Evolutionary conservation across 257 asterid species (phyloP), one percentile per base, ranked within the genome.

Genomic region (Salvia hispanica): DNA sequence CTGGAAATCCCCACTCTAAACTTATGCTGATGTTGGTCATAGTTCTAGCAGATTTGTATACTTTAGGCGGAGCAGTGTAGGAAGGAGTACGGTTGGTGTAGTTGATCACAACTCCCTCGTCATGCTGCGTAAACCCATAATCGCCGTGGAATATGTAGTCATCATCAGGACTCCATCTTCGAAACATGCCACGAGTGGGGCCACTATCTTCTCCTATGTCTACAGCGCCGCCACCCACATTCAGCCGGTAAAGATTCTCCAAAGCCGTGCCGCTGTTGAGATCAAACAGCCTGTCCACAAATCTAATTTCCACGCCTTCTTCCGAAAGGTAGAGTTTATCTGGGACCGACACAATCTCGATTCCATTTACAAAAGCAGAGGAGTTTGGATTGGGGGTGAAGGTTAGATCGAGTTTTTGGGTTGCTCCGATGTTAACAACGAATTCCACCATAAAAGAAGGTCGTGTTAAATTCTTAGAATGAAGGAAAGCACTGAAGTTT

Each of bases 191-290:
- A 9, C 83, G 40, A 6, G 0, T 36, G 1, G 40, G 40, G 7
- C 6, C 40, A 6, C 40, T 75, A 39, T 88, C 92, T 0, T 28
- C 13, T 0, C 25, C 31, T 0, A 44, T 62, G 3, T 0, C 3
- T 2, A 83, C 62, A 0, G 0, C 0, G 0, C 3, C 0, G 9
- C 83, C 83, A 7, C 88, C 95, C 2, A 82, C 84, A 48, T 88
- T 83, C 5, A 88, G 72, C 77, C 92, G 54, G 84, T 80, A 75
- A 14, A 79, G 28, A 34, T 69, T 80, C 66, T 84, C 86, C 72
- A 82, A 57, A 37, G 84, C 93, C 0, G 77, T 67, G 43, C 7
- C 36, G 36, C 67, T 48, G 2, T 34, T 3, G 3, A 86, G 40
- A 65, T 55, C 1, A 47, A 4, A 78, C 21, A 1, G 0, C 13